A percentile compares a stretch with the other conserved stretches of the same genome.
phyloP scores from a whole-genome alignment of 106 monocot genomes.

The Hemerocallis citrina region DNA sequence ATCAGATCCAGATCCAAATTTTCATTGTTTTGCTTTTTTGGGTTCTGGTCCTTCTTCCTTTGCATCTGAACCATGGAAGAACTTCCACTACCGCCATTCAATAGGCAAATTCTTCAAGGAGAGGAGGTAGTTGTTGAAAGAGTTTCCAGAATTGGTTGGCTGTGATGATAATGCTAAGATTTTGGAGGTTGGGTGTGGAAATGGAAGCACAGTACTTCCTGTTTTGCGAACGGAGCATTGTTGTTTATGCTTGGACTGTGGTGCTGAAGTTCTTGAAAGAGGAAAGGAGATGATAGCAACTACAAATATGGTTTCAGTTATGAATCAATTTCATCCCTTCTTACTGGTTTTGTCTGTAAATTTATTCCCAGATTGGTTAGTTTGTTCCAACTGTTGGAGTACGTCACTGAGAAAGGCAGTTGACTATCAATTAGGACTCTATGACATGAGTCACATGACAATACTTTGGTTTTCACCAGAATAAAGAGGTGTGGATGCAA shows the following conservation, averaged over 20 bases:
- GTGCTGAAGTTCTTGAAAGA: slow-evolving; percentile 61
- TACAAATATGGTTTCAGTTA: slow-evolving; percentile 12
- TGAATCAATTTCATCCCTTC: slow-evolving; percentile 61
- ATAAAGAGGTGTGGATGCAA: too few species aligned
- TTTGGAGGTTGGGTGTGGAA: slow-evolving; percentile 95
- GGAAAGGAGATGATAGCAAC: slow-evolving; percentile 48
- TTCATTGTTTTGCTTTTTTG: too few species aligned
- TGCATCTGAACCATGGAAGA: slow-evolving; percentile 54
- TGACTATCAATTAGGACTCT: slow-evolving; percentile 19
- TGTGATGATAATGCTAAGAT: slow-evolving; percentile 26
- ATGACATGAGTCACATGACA: too few species aligned
- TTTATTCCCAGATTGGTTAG: slow-evolving; percentile 78
- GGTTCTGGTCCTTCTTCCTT: slow-evolving; percentile 10
- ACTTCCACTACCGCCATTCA: slow-evolving; percentile 82
- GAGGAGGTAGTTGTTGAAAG: slow-evolving; percentile 87
- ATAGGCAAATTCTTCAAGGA: slow-evolving; percentile 92
- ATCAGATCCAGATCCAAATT: too few species aligned
- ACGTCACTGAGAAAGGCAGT: slow-evolving; percentile 3
- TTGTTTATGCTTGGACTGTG: slow-evolving; percentile 91
- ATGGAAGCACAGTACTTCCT: slow-evolving; percentile 89
- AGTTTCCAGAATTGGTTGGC: slow-evolving; percentile 62
- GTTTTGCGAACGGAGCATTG: slow-evolving; percentile 50
- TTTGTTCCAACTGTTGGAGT: slow-evolving; percentile 55
- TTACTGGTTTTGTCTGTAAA: slow-evolving; percentile 44
- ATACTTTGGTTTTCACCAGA: too few species aligned